Evolutionary conservation across 306 rosid species (phyloP).

Genomic region (Carpinus viminea): DNA sequence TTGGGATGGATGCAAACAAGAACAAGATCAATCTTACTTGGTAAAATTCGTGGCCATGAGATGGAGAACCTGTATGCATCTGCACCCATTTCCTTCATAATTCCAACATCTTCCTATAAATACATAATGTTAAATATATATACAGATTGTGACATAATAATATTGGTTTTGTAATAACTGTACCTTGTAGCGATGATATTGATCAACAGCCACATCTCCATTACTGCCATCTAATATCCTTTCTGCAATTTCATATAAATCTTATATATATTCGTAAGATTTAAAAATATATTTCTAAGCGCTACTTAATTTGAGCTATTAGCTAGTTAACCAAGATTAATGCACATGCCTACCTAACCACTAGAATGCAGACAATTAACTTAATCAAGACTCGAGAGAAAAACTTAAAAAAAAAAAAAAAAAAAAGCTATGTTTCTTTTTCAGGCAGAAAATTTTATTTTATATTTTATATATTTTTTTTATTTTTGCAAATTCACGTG

Average conservation of each 20-base stretch:
- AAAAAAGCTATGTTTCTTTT: too few relatives aligned
- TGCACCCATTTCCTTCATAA: neutral
- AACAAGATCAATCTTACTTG: neutral
- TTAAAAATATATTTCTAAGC: neutral
- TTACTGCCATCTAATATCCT: constrained; percentile 37
- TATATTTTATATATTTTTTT: too few relatives aligned
- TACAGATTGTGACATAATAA: too few relatives aligned
- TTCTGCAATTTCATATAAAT: constrained; percentile 25
- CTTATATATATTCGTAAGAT: neutral
- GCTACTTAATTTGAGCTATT: neutral
- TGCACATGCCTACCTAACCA: too few relatives aligned
- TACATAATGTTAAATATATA: neutral
- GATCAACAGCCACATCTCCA: constrained; percentile 45
- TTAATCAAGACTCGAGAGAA: too few relatives aligned
- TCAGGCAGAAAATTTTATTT: too few relatives aligned
- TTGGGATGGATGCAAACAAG: too few relatives aligned
- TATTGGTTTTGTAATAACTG: too few relatives aligned
- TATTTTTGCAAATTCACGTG: too few relatives aligned
- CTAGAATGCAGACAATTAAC: too few relatives aligned
- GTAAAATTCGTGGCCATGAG: constrained; percentile 6
- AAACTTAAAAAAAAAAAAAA: too few relatives aligned
- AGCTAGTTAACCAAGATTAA: neutral
- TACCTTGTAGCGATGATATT: constrained; percentile 51
- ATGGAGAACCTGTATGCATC: constrained; percentile 13
- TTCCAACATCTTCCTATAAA: neutral